phyloP scores from a whole-genome alignment of 371 early-diverging fungal species.

The Zopfochytrium polystomum region DNA sequence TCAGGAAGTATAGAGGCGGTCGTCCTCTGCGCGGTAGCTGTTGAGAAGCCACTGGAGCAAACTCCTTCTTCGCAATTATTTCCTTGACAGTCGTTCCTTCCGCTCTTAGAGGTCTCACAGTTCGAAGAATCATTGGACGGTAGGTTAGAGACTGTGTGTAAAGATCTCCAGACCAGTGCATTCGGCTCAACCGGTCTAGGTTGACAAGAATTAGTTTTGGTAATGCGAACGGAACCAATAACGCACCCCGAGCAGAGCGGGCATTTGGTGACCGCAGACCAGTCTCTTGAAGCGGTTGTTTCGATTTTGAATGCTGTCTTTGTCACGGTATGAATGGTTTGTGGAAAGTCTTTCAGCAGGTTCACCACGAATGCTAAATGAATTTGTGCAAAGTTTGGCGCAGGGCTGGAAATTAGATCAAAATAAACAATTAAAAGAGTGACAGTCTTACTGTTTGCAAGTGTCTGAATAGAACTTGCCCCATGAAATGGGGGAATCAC shows the following conservation, averaged over 20 bases:
- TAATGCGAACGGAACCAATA: neutral
- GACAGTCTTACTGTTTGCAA: neutral
- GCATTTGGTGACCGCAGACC: conserved; percentile 22
- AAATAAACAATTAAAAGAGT: conserved; percentile 2
- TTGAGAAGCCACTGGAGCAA: neutral
- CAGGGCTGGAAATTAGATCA: conserved; percentile 21
- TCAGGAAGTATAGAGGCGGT: neutral
- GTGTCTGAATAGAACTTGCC: conserved; percentile 18
- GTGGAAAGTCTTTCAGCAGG: conserved; percentile 78
- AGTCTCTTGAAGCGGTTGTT: conserved; percentile 11
- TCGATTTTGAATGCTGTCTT: conserved; percentile 77
- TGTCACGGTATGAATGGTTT: conserved; percentile 81
- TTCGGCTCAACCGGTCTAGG: conserved; percentile 4
- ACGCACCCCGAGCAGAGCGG: conserved; percentile 39
- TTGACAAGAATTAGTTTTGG: neutral
- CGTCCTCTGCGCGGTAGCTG: neutral
- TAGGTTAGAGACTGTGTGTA: conserved; percentile 7
- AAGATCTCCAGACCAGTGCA: conserved; percentile 5
- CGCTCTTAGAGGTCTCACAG: neutral
- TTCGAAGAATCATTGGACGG: no score
- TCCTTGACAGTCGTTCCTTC: neutral
- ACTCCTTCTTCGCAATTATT: conserved; percentile 1
- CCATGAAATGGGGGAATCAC: no score
- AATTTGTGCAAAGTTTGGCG: no score
- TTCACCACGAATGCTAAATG: conserved; percentile 77